A percentile compares a stretch with the other conserved stretches of the same genome.
phyloP scores from a whole-genome alignment of 768 basidiomycete species.

The Leccinum subtestaceum region DNA sequence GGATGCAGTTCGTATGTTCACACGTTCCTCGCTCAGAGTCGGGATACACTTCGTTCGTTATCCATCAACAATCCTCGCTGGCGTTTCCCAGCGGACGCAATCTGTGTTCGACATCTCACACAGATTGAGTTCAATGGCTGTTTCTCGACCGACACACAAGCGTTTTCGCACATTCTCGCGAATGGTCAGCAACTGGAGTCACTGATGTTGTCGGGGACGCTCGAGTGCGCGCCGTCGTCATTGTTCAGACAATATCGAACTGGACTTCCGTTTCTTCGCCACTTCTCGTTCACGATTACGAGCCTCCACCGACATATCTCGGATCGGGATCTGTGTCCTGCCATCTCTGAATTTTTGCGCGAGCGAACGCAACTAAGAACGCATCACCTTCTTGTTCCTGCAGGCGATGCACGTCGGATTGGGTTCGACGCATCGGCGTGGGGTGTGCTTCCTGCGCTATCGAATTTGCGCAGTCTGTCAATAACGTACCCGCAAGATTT shows the following conservation, averaged over 20 bases:
- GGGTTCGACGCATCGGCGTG: slow-evolving; percentile 71
- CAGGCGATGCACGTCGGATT: slow-evolving; percentile 45
- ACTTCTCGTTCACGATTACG: slow-evolving; percentile 58
- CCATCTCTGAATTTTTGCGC: slow-evolving; percentile 64
- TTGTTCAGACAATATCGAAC: slow-evolving; percentile 45
- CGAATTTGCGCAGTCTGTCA: slow-evolving; percentile 47
- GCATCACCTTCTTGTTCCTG: slow-evolving; percentile 47
- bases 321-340: slow-evolving; percentile 66
- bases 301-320: slow-evolving; percentile 41
- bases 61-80: slow-evolving; percentile 54
- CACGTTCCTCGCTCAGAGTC: slow-evolving; percentile 51
- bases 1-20: slow-evolving; percentile 40
- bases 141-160: slow-evolving; percentile 47
- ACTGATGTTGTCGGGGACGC: slow-evolving; percentile 51
- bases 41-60: slow-evolving; percentile 50
- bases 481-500: slow-evolving; percentile 66
- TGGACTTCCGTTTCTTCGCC: slow-evolving; percentile 59
- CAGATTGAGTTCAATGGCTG: slow-evolving; percentile 60
- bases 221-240: slow-evolving; percentile 51
- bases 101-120: slow-evolving; percentile 64
- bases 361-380: slow-evolving; percentile 51
- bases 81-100: slow-evolving; percentile 53
- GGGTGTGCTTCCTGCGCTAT: slow-evolving; percentile 65
- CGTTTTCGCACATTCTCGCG: slow-evolving; percentile 58
- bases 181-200: slow-evolving; percentile 67